Conservation (phyloP, 1,284 basidiomycete genomes). For the Ustilago cynodontis region DNA sequence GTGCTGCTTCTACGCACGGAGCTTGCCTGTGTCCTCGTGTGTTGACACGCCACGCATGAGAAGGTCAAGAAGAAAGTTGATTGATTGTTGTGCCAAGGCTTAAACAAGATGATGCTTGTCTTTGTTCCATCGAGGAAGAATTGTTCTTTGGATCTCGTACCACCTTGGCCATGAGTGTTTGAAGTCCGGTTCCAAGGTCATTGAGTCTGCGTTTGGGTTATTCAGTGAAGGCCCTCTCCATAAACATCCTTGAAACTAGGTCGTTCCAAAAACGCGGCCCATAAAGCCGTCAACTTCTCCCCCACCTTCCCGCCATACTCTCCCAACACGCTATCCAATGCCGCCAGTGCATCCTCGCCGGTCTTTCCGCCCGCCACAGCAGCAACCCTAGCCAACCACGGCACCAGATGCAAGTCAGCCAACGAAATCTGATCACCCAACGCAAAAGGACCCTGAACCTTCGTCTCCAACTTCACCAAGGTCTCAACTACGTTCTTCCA, state of each 20-base stretch:
- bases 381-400: slow-evolving; percentile 77
- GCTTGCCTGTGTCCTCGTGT: no score
- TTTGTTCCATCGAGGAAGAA: no score
- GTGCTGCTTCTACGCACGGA: no score
- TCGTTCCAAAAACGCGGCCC: slow-evolving; percentile 32
- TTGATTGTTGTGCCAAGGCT: no score
- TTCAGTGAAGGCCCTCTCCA: slow-evolving; percentile 48
- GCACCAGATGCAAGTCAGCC: slow-evolving; percentile 82
- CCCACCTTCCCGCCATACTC: slow-evolving; percentile 17
- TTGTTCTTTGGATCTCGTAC: no score
- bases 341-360: slow-evolving; percentile 2
- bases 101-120: no score
- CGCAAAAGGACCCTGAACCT: slow-evolving; percentile 79
- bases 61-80: no score
- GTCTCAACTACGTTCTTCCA: slow-evolving; percentile 74
- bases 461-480: slow-evolving; percentile 74
- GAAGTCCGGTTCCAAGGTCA: no score
- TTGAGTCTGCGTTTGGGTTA: no score
- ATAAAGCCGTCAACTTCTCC: slow-evolving; percentile 28
- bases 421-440: slow-evolving; percentile 82
- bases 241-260: slow-evolving; percentile 50
- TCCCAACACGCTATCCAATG: slow-evolving; percentile 11
- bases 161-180: no score
- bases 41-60: no score
- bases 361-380: slow-evolving; percentile 19